Conservation (phyloP, 345 rosid species). For the Geranium brycei region DNA sequence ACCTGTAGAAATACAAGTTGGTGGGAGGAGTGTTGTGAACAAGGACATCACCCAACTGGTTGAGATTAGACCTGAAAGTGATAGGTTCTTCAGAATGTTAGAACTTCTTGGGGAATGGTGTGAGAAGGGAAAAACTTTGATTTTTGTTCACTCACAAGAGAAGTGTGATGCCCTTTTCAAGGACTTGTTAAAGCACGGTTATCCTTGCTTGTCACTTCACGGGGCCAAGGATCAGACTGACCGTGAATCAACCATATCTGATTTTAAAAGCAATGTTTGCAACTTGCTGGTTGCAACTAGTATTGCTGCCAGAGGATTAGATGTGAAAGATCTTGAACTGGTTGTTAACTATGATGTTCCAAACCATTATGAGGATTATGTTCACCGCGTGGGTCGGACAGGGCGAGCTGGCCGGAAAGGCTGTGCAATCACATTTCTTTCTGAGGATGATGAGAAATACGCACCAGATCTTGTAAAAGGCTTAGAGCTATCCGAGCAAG, state of each 20-base stretch:
- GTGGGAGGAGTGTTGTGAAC: constrained; percentile 98
- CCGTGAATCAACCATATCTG: constrained; percentile 81
- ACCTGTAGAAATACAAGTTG: constrained; percentile 85
- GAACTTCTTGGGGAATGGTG: constrained; percentile 95
- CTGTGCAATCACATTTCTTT: constrained; percentile 84
- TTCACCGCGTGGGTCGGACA: constrained; percentile 94
- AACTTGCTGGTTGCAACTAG: constrained; percentile 81
- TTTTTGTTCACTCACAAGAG: constrained; percentile 83
- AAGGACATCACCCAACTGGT: constrained; percentile 81
- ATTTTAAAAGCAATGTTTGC: constrained; percentile 88
- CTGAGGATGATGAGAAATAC: constrained; percentile 84
- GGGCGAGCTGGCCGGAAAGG: constrained; percentile 95
- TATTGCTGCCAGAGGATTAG: constrained; percentile 94
- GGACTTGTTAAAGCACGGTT: constrained; percentile 65
- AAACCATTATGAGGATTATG: constrained; percentile 93
- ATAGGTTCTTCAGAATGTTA: constrained; percentile 70
- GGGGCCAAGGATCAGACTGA: constrained; percentile 97
- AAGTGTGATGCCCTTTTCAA: constrained; percentile 76
- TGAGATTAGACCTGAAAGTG: constrained; percentile 84
- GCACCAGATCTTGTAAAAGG: constrained; percentile 97
- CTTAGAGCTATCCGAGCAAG: constrained; percentile 87
- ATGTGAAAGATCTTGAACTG: constrained; percentile 91
- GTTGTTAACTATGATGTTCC: constrained; percentile 85
- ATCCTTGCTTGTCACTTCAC: constrained; percentile 90
- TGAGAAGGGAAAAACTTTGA: constrained; percentile 80